Conservation (phyloP, 139 green algal genomes). For the Picochlorum sp. region DNA sequence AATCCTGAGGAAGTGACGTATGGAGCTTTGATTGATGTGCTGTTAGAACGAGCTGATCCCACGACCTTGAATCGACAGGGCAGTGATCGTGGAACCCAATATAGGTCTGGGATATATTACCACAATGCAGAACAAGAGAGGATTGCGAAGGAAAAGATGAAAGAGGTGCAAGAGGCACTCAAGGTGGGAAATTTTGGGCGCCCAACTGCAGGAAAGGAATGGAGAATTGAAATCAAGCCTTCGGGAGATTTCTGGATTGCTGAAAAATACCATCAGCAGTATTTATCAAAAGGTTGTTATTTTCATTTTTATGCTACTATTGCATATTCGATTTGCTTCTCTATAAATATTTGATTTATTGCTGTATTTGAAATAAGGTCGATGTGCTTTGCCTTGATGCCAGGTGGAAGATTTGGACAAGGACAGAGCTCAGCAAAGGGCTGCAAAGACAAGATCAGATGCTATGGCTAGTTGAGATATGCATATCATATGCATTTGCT, state of each 20-base stretch:
- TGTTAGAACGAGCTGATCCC: slow-evolving; percentile 61
- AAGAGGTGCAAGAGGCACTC: slow-evolving; percentile 21
- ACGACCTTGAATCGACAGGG: slow-evolving; percentile 69
- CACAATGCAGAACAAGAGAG: slow-evolving; percentile 53
- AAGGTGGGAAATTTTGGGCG: slow-evolving; percentile 16
- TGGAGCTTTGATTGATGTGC: slow-evolving; percentile 55
- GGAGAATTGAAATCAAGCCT: slow-evolving; percentile 45
- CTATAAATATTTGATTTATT: no score
- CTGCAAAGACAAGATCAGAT: slow-evolving; percentile 59
- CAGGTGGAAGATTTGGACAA: slow-evolving; percentile 45
- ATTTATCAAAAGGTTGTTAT: slow-evolving; percentile 57
- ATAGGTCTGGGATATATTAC: slow-evolving; percentile 72
- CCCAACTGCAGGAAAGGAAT: slow-evolving; percentile 37
- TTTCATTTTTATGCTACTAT: no score
- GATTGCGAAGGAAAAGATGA: not conserved
- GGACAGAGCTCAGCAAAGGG: slow-evolving; percentile 53
- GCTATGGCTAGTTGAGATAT: slow-evolving; percentile 30
- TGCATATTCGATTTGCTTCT: no score
- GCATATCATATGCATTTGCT: no score
- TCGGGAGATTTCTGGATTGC: slow-evolving; percentile 42
- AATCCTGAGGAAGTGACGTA: slow-evolving; percentile 54
- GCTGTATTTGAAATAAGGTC: no score
- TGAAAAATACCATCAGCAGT: slow-evolving; percentile 49
- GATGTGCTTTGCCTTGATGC: no score
- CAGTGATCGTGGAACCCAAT: slow-evolving; percentile 67